Conservation (phyloP, 1,139 yeast species). For the Debaryomyces psychrophilus region DNA sequence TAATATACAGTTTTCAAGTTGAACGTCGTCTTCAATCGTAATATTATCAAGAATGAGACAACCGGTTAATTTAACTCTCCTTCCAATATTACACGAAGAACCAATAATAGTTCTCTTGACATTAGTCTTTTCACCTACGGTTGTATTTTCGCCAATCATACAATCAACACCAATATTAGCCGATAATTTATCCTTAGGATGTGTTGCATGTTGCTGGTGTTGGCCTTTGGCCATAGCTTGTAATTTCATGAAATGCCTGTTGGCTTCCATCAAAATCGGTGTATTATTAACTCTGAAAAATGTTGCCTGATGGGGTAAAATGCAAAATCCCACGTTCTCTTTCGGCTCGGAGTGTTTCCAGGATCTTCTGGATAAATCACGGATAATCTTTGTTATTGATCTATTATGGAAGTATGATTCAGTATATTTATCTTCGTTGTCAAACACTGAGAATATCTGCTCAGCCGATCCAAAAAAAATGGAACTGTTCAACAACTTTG, state of each 20-base stretch:
- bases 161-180: conserved; percentile 92
- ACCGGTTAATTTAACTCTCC: conserved; percentile 84
- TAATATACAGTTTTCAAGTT: conserved; percentile 84
- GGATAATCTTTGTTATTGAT: conserved; percentile 68
- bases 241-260: conserved; percentile 69
- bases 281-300: conserved; percentile 79
- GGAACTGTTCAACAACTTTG: conserved; percentile 72
- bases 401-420: conserved; percentile 45
- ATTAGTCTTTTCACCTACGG: conserved; percentile 75
- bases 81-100: conserved; percentile 74
- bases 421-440: conserved; percentile 34
- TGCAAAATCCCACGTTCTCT: conserved; percentile 65
- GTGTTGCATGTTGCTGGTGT: conserved; percentile 31
- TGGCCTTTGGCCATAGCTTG: conserved; percentile 47
- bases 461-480: conserved; percentile 71
- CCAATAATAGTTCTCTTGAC: conserved; percentile 85
- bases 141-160: conserved; percentile 61
- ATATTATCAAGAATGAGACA: conserved; percentile 77
- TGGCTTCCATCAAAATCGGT: conserved; percentile 89
- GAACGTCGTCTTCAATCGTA: conserved; percentile 77
- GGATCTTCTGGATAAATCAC: conserved; percentile 88
- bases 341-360: conserved; percentile 75
- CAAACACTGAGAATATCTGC: conserved; percentile 47
- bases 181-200: conserved; percentile 58
- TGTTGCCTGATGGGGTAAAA: conserved; percentile 64